phyloP scores from a whole-genome alignment of 805 yeast species.

The Clavispora phyllophila region DNA sequence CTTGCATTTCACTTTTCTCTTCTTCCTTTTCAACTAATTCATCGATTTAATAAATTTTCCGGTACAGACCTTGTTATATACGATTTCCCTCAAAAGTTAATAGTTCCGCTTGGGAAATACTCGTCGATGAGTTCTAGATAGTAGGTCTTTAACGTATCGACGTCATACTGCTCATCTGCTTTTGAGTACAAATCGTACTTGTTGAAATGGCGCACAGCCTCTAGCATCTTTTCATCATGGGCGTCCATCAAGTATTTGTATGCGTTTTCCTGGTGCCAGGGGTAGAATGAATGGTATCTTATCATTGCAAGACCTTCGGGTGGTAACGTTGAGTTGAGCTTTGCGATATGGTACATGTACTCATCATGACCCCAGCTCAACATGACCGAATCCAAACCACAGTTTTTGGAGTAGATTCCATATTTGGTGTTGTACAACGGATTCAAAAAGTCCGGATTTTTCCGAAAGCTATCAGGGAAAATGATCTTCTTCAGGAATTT shows the following conservation, averaged over 20 bases:
- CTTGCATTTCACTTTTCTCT: not conserved
- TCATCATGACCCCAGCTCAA: conserved; percentile 79
- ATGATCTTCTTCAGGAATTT: conserved; percentile 55
- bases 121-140: conserved; percentile 62
- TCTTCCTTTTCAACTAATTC: no score
- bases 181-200: conserved; percentile 67
- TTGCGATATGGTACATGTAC: conserved; percentile 70
- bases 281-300: conserved; percentile 69
- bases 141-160: conserved; percentile 50
- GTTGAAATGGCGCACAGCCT: conserved; percentile 62
- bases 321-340: conserved; percentile 57
- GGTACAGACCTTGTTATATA: not conserved
- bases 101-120: conserved; percentile 51
- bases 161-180: conserved; percentile 43
- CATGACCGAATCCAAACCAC: conserved; percentile 69
- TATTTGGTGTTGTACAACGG: conserved; percentile 62
- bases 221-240: conserved; percentile 54
- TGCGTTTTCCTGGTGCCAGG: conserved; percentile 71
- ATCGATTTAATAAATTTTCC: not conserved
- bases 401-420: conserved; percentile 59
- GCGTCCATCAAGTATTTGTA: conserved; percentile 61
- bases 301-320: conserved; percentile 69
- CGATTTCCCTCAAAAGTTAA: conserved; percentile 43
- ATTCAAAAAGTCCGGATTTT: conserved; percentile 56
- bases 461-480: conserved; percentile 53